Evolutionary conservation across 192 early-diverging fungal species (phyloP), one percentile per base, ranked within the genome.

Genomic region (Entophlyctis luteolus): DNA sequence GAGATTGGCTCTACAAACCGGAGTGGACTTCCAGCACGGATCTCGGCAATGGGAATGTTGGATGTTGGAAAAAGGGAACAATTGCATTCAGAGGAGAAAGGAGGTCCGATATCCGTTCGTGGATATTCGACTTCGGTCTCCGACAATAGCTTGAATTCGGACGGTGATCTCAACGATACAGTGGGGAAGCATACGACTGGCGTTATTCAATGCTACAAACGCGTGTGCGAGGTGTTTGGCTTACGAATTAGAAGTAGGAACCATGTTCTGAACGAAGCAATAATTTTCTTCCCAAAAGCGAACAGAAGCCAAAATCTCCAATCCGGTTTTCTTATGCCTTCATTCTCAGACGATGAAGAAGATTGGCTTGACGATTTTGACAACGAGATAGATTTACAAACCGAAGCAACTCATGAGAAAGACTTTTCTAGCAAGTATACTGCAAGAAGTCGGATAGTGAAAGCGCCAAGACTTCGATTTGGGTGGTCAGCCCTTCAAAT

Each of bases 401-500:
- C 18, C 6, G 63, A 42, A 1, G 36, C 62, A 23, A 33, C 35
- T 35, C 31, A 31, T 6, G 8, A 29, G 39, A 2, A 49, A n/a
- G 29, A 4, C 45, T 27, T 10, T 48, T 28, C 28, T 31, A 16
- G 47, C 48, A 1, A 34, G 5, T 2, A 29, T 28, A 31, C 48
- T 20, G 33, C n/a, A n/a, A 0, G 48, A 10, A 3, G 34, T 10
- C 23, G 45, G 47, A 50, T 12, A 48, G 32, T 1, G 20, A n/a
- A 18, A 3, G 25, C 14, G 4, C 54, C 48, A 20, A 48, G 69
- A n/a, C 23, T 72, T 23, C 32, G 77, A 4, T 82, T 75, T 71
- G 91, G 91, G 2, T 93, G 91, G 91, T 86, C 90, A 28, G 80
- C 81, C 31, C 67, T 93, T 31, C 91, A 91, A 68, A 88, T 93